Base-by-base conservation (phyloP, 805 yeast species). In the Candida namnaoensis region DNA sequence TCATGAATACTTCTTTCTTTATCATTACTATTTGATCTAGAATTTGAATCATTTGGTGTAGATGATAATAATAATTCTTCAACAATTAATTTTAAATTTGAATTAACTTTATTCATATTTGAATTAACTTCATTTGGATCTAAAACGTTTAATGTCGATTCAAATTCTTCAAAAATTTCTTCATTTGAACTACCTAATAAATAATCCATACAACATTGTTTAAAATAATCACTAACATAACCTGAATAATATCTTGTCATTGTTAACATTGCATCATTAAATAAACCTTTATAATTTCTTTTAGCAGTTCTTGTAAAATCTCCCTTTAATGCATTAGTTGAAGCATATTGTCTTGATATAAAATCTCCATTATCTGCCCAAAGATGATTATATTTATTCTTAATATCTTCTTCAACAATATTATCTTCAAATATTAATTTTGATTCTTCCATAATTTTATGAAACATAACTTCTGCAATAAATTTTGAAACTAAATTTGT, bases 321-420 rank as follows among this genome's bases (percentile, higher is more conserved):
- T 7, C 74, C 74, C 45, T 70, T 71, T 44, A 76, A 55, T 0
- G 80, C 81, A 52, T 70, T 71, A 1, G 82, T 76, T 5, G 76
- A 72, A 3, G 80, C 74, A 51, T 80, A 80, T 45, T 78, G 81
- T 38, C 70, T 76, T 10, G 84, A 77, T 25, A 80, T 74, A 19
- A 73, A 76, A 51, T 80, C 85, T 1, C 85, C 86, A 52, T 80
- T 78, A 51, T 79, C 82, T 2, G 86, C 86, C 86, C 86, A 80
- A 10, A 70, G 37, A 36, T 55, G 46, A 32, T 67, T 65, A 41
- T 56, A 65, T 15, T 34, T 39, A 12, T 12, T 13, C 4, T 30
- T 30, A 12, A 2, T 30, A 11, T 39, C 35, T 11, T 42, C 34
- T 44, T 57, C 45, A 58, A 64, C 9, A 19, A 19, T 19, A 19